These are phyloP conservation scores for Schizophyllum amplum DNA, from an alignment of 1,284 basidiomycete genomes.

Conservation along the genomic window DNA sequence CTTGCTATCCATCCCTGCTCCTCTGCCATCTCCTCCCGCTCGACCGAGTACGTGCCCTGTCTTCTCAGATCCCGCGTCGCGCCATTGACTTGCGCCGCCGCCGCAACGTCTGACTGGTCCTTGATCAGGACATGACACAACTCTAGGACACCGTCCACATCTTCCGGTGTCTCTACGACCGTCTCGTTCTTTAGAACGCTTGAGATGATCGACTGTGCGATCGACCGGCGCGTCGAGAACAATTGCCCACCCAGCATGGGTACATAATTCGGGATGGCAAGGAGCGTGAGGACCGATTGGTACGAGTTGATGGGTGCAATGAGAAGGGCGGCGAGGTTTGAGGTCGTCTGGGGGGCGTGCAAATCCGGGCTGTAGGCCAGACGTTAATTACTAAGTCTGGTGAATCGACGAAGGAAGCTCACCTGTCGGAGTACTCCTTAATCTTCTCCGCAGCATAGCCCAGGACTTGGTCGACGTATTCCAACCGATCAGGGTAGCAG, in stretches of 20 bases:
- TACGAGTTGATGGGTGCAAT: conserved; percentile 92
- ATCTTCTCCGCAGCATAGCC: conserved; percentile 83
- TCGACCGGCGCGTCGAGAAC: conserved; percentile 80
- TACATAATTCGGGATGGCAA: conserved; percentile 84
- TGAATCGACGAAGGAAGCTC: conserved; percentile 14
- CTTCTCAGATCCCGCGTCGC: conserved; percentile 42
- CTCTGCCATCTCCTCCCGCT: conserved; percentile 86
- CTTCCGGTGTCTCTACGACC: conserved; percentile 81
- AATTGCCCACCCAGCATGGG: conserved; percentile 79
- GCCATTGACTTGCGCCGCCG: conserved; percentile 22
- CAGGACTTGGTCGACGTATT: conserved; percentile 93
- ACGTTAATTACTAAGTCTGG: conserved; percentile 14
- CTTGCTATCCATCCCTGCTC: conserved; percentile 96
- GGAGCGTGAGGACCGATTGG: conserved; percentile 86
- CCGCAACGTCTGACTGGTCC: conserved; percentile 65
- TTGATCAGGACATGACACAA: conserved; percentile 86
- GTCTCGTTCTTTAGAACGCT: conserved; percentile 94
- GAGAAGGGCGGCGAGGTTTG: conserved; percentile 84
- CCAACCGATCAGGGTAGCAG: conserved; percentile 90
- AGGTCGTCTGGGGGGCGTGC: conserved; percentile 77
- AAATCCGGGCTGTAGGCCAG: conserved; percentile 63
- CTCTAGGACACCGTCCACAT: conserved; percentile 86
- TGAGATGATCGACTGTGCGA: conserved; percentile 87
- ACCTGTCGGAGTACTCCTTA: conserved; percentile 77
- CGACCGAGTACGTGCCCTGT: conserved; percentile 48